These are phyloP conservation scores for Diversispora epigaea DNA, from an alignment of 192 early-diverging fungal species.

Conservation along the genomic window DNA sequence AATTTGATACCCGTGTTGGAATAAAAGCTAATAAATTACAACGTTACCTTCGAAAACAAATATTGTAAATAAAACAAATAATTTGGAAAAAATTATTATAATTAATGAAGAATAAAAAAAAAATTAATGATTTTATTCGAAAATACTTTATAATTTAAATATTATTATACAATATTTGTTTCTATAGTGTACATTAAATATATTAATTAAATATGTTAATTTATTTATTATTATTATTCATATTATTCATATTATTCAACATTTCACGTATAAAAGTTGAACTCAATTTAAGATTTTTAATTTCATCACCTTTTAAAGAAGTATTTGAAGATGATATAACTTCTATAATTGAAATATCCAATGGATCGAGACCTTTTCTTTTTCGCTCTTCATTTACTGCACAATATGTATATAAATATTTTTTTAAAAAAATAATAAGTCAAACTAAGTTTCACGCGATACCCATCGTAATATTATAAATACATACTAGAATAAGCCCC, in stretches of 20 bases:
- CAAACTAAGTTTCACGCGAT: no score
- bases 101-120: neutral
- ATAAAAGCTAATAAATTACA: conserved; percentile 84
- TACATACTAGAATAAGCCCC: conserved; percentile 70
- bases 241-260: neutral
- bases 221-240: neutral
- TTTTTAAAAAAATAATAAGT: neutral
- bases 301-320: conserved; percentile 40
- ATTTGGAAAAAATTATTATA: neutral
- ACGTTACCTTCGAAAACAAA: conserved; percentile 82
- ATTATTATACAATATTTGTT: neutral
- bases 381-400: conserved; percentile 77
- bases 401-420: neutral
- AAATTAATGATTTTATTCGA: neutral
- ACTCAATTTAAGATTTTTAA: conserved; percentile 70
- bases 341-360: conserved; percentile 74
- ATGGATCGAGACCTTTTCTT: conserved; percentile 48
- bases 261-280: conserved; percentile 72
- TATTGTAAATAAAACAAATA: conserved; percentile 48
- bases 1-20: conserved; percentile 66
- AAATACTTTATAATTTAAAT: no score
- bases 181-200: neutral
- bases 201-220: neutral
- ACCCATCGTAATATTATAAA: no score
- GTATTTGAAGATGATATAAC: conserved; percentile 53